Conservation (phyloP, 352 stramenopile genomes). For the Globisporangium viniferum region DNA sequence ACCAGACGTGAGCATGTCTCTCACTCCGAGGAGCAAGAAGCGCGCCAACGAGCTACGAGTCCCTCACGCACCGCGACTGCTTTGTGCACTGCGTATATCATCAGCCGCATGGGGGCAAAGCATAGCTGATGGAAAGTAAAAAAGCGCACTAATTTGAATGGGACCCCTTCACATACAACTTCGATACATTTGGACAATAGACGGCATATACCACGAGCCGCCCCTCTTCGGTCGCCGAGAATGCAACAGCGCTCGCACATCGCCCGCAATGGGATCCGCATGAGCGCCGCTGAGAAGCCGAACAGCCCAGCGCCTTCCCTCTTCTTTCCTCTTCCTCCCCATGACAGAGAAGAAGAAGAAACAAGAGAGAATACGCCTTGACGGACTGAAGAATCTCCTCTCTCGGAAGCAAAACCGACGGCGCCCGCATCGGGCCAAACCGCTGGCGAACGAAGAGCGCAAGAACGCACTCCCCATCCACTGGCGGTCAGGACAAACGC, state of each 20-base stretch:
- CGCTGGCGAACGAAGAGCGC: not conserved
- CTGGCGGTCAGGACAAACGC: constrained; percentile 13
- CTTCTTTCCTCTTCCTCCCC: not conserved
- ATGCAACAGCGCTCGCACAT: constrained; percentile 27
- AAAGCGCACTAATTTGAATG: constrained; percentile 32
- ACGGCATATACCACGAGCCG: constrained; percentile 29
- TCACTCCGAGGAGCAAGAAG: not conserved
- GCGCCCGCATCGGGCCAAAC: not conserved
- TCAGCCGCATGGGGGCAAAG: constrained; percentile 36
- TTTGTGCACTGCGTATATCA: constrained; percentile 87
- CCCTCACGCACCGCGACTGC: constrained; percentile 39
- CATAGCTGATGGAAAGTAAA: constrained; percentile 68
- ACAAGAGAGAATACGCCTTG: not conserved
- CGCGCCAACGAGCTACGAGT: constrained; percentile 16
- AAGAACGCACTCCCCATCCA: not conserved
- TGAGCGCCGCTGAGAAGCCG: constrained; percentile 31
- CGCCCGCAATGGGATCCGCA: constrained; percentile 48
- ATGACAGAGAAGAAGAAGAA: not conserved
- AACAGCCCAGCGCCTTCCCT: constrained; percentile 7
- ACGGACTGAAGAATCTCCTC: constrained; percentile 17
- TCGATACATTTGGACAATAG: not conserved
- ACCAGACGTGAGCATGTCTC: constrained; percentile 16
- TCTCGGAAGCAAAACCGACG: constrained; percentile 21
- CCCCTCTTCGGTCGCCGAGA: constrained; percentile 42
- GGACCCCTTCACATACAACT: not conserved